Conservation (phyloP, 2,329 filamentous ascomycete genomes). For the Paramyrothecium sp. region DNA sequence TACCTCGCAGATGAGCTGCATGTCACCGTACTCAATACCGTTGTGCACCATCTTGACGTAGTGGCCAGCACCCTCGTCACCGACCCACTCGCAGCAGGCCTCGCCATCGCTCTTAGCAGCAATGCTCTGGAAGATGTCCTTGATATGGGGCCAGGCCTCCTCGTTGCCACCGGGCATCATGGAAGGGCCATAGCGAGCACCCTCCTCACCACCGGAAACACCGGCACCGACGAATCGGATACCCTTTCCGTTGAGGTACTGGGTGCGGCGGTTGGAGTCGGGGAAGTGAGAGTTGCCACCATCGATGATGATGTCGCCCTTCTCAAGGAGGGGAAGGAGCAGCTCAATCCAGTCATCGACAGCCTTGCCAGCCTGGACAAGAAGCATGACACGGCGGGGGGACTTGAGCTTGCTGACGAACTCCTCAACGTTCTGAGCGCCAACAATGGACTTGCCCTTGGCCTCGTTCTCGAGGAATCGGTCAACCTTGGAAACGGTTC, state of each 20-base stretch:
- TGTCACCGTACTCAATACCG: conserved; percentile 99
- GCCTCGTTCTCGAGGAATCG: conserved; percentile 87
- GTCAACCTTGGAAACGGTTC: conserved; percentile 98
- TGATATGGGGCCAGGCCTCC: conserved; percentile 96
- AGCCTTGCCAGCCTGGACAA: conserved; percentile 97
- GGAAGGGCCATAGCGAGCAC: conserved; percentile 94
- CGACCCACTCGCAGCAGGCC: conserved; percentile 99
- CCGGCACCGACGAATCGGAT: conserved; percentile 95
- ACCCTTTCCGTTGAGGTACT: conserved; percentile 83
- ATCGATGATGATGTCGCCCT: conserved; percentile 98
- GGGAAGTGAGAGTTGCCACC: conserved; percentile 98
- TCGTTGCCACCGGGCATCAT: conserved; percentile 99
- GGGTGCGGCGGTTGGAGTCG: conserved; percentile 94
- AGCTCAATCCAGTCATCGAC: conserved; percentile 99
- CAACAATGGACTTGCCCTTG: conserved; percentile 93
- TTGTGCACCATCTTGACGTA: conserved; percentile 99
- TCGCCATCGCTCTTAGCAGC: conserved; percentile 96
- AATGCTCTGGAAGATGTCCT: conserved; percentile 98
- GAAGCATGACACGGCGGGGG: conserved; percentile 95
- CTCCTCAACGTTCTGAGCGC: conserved; percentile 90
- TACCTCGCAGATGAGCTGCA: conserved; percentile 99
- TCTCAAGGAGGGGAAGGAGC: conserved; percentile 77
- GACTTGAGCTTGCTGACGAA: conserved; percentile 96
- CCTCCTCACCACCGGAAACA: conserved; percentile 99
- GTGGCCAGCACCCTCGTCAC: conserved; percentile 98